Evolutionary conservation across 75 land plant genomes (phyloP).

Genomic region (Chamaecyparis obtusa): DNA sequence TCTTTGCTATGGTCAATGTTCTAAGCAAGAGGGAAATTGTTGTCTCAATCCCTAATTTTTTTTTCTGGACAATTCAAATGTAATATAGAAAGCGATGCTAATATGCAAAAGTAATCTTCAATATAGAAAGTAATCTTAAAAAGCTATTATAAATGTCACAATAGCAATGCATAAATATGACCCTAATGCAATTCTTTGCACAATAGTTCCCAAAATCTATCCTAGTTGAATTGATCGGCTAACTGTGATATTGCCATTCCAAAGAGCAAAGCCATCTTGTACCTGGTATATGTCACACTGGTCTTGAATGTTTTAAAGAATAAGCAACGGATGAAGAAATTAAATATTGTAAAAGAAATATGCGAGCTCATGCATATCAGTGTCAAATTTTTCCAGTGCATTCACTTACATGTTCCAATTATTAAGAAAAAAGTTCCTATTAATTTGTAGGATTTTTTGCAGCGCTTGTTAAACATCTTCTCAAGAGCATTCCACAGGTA

Average conservation of each 20-base stretch:
- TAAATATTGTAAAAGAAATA: background rate
- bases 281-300: background rate
- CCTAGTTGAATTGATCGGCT: background rate
- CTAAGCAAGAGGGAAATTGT: background rate
- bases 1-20: background rate
- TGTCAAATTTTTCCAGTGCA: background rate
- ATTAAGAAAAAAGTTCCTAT: background rate
- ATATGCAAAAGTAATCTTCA: no score
- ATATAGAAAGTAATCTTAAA: background rate
- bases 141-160: background rate
- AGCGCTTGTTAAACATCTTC: background rate
- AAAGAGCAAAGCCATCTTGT: background rate
- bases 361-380: background rate
- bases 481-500: constrained; percentile 12
- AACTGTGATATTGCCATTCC: background rate
- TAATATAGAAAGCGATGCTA: background rate
- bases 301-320: background rate
- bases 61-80: background rate
- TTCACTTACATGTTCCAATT: background rate
- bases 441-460: background rate
- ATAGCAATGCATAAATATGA: background rate
- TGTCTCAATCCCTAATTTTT: background rate
- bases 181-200: background rate
- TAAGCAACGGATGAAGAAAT: background rate
- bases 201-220: background rate